Conservation (phyloP, 495 filamentous ascomycete genomes). For the Xanthoparmelia taractica region DNA sequence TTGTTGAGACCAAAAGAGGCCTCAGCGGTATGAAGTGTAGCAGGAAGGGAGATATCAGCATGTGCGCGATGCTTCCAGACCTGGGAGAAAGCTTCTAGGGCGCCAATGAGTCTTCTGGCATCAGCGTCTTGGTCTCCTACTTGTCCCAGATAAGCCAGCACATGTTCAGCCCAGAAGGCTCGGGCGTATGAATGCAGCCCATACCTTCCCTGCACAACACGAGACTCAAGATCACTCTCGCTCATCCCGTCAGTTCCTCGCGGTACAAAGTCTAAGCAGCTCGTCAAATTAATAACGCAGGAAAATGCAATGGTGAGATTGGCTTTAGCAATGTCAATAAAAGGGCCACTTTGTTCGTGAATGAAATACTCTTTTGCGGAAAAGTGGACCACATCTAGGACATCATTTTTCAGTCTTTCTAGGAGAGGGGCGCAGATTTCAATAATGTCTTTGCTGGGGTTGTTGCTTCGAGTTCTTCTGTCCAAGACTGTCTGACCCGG, state of each 20-base stretch:
- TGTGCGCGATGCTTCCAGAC: not conserved
- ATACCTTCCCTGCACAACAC: conserved; percentile 13
- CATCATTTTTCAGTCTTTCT: not conserved
- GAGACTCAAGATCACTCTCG: not conserved
- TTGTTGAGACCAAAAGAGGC: not conserved
- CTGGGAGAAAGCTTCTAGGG: not conserved
- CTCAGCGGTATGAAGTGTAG: not conserved
- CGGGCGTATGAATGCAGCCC: conserved; percentile 13
- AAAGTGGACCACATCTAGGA: conserved; percentile 15
- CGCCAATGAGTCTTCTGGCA: not conserved
- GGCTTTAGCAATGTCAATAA: conserved; percentile 8
- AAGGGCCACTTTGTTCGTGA: conserved; percentile 14
- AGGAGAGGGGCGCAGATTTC: conserved; percentile 17
- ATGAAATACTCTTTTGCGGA: conserved; percentile 19
- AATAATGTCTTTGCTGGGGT: conserved; percentile 5
- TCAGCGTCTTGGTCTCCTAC: not conserved
- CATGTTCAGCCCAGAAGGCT: conserved; percentile 16
- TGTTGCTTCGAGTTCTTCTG: conserved; percentile 6
- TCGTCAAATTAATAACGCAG: conserved; percentile 15
- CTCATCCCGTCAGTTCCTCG: not conserved
- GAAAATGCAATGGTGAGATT: conserved; percentile 10
- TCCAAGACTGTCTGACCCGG: not conserved
- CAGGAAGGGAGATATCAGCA: too few species aligned
- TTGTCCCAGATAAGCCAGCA: not conserved
- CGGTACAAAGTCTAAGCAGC: conserved; percentile 8